Base-by-base conservation (phyloP, 306 rosid genomes). In the Ammopiptanthus mongolicus region DNA sequence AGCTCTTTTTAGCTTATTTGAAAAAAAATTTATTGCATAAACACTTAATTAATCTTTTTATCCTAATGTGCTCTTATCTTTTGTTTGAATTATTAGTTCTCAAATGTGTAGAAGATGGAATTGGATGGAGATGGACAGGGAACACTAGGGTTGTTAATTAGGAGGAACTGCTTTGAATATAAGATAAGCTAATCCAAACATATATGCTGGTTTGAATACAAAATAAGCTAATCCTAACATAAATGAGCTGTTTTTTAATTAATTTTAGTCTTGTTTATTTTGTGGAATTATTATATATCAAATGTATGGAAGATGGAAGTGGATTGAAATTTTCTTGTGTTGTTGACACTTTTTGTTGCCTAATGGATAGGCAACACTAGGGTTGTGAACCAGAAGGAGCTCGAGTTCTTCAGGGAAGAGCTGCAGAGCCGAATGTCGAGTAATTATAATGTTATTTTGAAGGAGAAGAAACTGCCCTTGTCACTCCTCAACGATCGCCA, bases 401-500 rank as follows among this genome's bases (percentile, higher is more conserved):
- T 95, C 25, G 97, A 92, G 73, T 51, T 88, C 56, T 91, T 90
- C 67, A 88, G 96, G 1, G 97, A 95, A 50, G 98, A 90, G 85
- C 82, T 91, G 25, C 84, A 75, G 53, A 89, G 12, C 39, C 89
- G 86, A 34, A 86, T 84, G 93, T 86, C 97, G 0, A 86, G 84
- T 66, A 86, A 78, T 73, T 91, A 90, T 51, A 88, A 88, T 86
- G 97, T 95, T 65, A 86, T 95, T 79, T 74, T 95, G 70, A 91
- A 84, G 73, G 91, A 84, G 77, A 95, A 78, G 88, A 89, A 86
- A 11, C 71, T 95, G 48, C 98, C 97, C 0, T 71, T 89, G 71
- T 95, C 98, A 11, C 96, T 95, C 55, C 78, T 95, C 67, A 87
- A 83, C 33, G 97, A 95, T 78, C 90, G 82, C 73, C 96, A 88